Evolutionary conservation across 805 yeast species (phyloP).

Genomic region (Metschnikowia orientalis): DNA sequence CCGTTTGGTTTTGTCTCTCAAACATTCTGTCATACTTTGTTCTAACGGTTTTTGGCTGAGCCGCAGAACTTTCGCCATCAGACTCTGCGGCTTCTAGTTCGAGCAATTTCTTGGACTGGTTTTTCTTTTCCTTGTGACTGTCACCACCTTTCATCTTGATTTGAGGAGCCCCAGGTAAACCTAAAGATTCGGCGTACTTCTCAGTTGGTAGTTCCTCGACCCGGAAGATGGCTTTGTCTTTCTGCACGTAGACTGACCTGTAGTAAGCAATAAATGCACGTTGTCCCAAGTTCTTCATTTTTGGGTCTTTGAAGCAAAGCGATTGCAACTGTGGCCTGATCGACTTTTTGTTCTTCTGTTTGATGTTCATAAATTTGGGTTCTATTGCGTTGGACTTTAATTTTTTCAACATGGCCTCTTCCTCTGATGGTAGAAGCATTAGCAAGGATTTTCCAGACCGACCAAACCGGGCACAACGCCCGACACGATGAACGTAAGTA

Average conservation of each 20-base stretch:
- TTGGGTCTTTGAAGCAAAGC: slow-evolving; percentile 85
- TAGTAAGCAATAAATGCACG: slow-evolving; percentile 92
- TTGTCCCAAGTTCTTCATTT: slow-evolving; percentile 88
- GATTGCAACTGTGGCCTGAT: slow-evolving; percentile 84
- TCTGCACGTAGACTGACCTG: slow-evolving; percentile 78
- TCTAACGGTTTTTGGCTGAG: slow-evolving; percentile 44
- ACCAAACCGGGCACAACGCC: slow-evolving; percentile 86
- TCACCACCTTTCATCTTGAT: slow-evolving; percentile 62
- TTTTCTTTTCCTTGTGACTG: slow-evolving; percentile 70
- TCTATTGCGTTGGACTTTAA: slow-evolving; percentile 62
- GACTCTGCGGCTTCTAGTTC: slow-evolving; percentile 47
- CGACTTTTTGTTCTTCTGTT: slow-evolving; percentile 65
- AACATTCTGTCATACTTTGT: slow-evolving; percentile 96
- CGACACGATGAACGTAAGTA: slow-evolving; percentile 88
- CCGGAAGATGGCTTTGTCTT: slow-evolving; percentile 81
- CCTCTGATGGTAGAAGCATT: slow-evolving; percentile 81
- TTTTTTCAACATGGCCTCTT: slow-evolving; percentile 65
- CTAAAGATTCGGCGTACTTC: slow-evolving; percentile 79
- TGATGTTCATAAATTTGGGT: slow-evolving; percentile 67
- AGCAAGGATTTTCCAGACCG: slow-evolving; percentile 76
- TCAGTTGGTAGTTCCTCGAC: slow-evolving; percentile 75
- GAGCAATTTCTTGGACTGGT: slow-evolving; percentile 68
- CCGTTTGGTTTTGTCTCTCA: slow-evolving; percentile 89
- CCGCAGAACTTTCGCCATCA: slow-evolving; percentile 55
- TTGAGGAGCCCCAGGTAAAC: slow-evolving; percentile 94